These are phyloP conservation scores for Nemania sp. DNA, from an alignment of 2,329 filamentous ascomycete genomes.

Conservation along the genomic window DNA sequence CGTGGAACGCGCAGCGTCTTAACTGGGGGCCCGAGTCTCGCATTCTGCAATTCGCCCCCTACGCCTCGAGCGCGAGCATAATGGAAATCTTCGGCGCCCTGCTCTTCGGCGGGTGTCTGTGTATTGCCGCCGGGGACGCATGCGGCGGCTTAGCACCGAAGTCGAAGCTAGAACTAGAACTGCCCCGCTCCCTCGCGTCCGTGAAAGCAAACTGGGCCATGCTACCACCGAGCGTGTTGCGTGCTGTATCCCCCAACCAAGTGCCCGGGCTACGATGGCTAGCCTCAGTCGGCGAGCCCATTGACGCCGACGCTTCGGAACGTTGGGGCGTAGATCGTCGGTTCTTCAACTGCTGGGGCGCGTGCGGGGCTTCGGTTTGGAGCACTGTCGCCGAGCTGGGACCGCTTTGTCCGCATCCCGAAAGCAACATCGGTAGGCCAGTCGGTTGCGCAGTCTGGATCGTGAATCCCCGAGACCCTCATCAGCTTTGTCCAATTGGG, in stretches of 20 bases:
- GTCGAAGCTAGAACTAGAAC: not conserved
- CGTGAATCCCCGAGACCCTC: conserved; percentile 10
- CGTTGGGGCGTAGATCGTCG: conserved; percentile 3
- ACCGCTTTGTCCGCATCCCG: conserved; percentile 9
- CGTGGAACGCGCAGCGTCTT: not conserved
- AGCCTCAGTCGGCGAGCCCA: conserved; percentile 7
- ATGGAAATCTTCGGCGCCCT: conserved; percentile 18
- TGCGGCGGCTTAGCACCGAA: not conserved
- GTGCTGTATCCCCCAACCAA: conserved; percentile 7
- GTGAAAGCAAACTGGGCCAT: conserved; percentile 19
- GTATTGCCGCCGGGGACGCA: conserved; percentile 8
- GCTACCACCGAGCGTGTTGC: conserved; percentile 9
- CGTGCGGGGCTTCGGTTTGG: conserved; percentile 4
- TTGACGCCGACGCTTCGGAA: not conserved
- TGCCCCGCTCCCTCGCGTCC: conserved; percentile 15
- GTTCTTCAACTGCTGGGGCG: conserved; percentile 15
- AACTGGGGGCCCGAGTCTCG: conserved; percentile 9
- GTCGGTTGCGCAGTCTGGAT: conserved; percentile 12
- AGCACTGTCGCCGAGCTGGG: conserved; percentile 10
- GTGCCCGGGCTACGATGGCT: conserved; percentile 8
- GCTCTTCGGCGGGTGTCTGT: conserved; percentile 22
- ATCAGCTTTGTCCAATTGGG: conserved; percentile 17
- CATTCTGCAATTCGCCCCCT: conserved; percentile 15
- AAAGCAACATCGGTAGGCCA: conserved; percentile 13
- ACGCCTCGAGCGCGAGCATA: conserved; percentile 15